phyloP scores from a whole-genome alignment of 139 green algal genomes.

The Eudorina sp. region DNA sequence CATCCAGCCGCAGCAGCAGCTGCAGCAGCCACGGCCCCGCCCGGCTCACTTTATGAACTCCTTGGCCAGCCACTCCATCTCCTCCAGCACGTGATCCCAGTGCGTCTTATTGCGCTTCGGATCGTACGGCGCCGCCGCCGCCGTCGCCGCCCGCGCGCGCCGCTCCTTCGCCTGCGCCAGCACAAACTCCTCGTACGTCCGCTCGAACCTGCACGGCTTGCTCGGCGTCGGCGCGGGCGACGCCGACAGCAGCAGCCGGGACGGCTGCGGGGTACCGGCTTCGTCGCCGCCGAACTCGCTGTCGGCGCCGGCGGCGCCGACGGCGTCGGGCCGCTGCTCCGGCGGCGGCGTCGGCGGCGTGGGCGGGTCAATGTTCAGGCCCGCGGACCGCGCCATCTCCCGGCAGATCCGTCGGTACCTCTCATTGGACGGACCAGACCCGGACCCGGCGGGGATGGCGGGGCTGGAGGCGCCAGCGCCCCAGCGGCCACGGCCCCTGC shows the following conservation, averaged over 20 bases:
- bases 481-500: conserved; percentile 16
- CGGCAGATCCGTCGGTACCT: conserved; percentile 7
- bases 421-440: conserved; percentile 32
- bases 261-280: background rate
- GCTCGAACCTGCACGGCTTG: conserved; percentile 19
- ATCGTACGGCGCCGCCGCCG: conserved; percentile 47
- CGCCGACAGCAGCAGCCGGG: background rate
- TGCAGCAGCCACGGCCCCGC: too few relatives aligned
- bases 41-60: conserved; percentile 82
- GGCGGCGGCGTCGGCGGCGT: background rate
- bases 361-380: conserved; percentile 16
- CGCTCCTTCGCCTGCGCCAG: conserved; percentile 30
- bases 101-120: conserved; percentile 83
- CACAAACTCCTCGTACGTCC: conserved; percentile 40
- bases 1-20: too few relatives aligned
- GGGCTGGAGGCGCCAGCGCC: background rate
- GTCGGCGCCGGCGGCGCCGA: background rate
- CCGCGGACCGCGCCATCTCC: background rate
- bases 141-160: background rate
- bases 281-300: background rate
- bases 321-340: background rate
- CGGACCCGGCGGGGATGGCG: conserved; percentile 22
- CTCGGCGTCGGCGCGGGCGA: background rate
- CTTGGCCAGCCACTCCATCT: conserved; percentile 97
- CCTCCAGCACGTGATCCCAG: conserved; percentile 96